Percentiles rank a stretch among this genome's conserved stretches.
Conservation (phyloP, 495 filamentous ascomycete species). For the Neohortaea acidophila region DNA sequence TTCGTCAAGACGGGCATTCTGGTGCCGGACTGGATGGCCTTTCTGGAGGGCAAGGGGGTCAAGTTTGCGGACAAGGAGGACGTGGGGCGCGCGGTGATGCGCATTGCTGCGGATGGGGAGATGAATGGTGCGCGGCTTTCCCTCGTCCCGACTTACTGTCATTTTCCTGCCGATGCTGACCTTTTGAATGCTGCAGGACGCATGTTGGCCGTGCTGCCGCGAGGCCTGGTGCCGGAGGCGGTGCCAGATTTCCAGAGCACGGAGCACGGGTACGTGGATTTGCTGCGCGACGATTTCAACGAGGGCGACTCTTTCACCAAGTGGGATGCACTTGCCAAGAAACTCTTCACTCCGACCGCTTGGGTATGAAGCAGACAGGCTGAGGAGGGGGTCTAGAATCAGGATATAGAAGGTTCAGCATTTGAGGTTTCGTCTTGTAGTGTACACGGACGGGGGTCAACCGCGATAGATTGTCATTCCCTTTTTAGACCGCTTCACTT, state of each 20-base stretch:
- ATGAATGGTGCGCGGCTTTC: slow-evolving; percentile 1
- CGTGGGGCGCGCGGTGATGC: slow-evolving; percentile 6
- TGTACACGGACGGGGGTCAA: too few species aligned
- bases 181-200: slow-evolving; percentile 19
- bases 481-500: too few species aligned
- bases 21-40: background rate
- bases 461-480: too few species aligned
- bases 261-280: slow-evolving; percentile 3
- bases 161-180: background rate
- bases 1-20: slow-evolving; percentile 8
- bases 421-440: too few species aligned
- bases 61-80: slow-evolving; percentile 8
- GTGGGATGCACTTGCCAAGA: background rate
- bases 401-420: too few species aligned
- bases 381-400: too few species aligned
- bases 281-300: background rate
- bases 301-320: background rate
- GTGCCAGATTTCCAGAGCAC: too few species aligned
- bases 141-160: background rate
- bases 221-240: background rate
- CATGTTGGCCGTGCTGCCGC: background rate
- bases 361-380: too few species aligned
- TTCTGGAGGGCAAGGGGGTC: slow-evolving; percentile 1
- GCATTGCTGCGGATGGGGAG: slow-evolving; percentile 4
- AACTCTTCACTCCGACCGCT: too few species aligned